Percentiles rank a stretch among this genome's conserved stretches.
These are phyloP conservation scores for Exophiala bonariae DNA, from an alignment of 2,329 filamentous ascomycete species.

Conservation along the genomic window DNA sequence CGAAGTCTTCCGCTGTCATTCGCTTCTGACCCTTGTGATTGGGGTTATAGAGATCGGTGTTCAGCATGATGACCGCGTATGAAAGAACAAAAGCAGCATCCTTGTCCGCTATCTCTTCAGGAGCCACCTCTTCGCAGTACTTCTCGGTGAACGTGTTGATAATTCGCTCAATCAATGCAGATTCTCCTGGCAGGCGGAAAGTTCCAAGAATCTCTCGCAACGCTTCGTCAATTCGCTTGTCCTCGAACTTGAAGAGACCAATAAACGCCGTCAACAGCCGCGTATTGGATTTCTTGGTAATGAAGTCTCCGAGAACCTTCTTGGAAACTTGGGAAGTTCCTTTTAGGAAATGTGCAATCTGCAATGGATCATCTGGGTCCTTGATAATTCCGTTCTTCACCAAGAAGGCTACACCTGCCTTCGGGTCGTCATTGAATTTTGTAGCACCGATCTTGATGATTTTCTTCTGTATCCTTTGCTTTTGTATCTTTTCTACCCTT, in stretches of 20 bases:
- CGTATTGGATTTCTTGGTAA: slow-evolving; percentile 89
- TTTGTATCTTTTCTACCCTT: slow-evolving; percentile 62
- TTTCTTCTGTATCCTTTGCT: slow-evolving; percentile 77
- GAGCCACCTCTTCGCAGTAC: slow-evolving; percentile 70
- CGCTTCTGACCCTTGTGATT: slow-evolving; percentile 74
- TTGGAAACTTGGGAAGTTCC: slow-evolving; percentile 88
- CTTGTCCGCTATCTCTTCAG: slow-evolving; percentile 75
- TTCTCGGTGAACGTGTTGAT: slow-evolving; percentile 83
- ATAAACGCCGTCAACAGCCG: slow-evolving; percentile 81
- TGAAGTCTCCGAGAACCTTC: slow-evolving; percentile 83
- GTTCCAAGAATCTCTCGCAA: slow-evolving; percentile 82
- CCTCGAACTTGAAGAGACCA: slow-evolving; percentile 81
- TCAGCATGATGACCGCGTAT: slow-evolving; percentile 96
- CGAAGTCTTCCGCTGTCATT: slow-evolving; percentile 82
- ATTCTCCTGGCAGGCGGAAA: slow-evolving; percentile 92
- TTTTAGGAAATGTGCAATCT: slow-evolving; percentile 82
- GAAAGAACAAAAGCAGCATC: slow-evolving; percentile 88
- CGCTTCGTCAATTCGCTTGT: slow-evolving; percentile 86
- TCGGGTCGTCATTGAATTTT: slow-evolving; percentile 95
- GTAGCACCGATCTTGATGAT: slow-evolving; percentile 82
- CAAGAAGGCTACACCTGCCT: slow-evolving; percentile 82
- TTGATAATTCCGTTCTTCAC: slow-evolving; percentile 83
- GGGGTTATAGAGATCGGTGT: slow-evolving; percentile 94
- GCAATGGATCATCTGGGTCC: slow-evolving; percentile 69
- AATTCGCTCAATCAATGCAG: slow-evolving; percentile 88